Base-by-base conservation (phyloP, 2,329 filamentous ascomycete genomes). In the Aspergillus awamori region DNA sequence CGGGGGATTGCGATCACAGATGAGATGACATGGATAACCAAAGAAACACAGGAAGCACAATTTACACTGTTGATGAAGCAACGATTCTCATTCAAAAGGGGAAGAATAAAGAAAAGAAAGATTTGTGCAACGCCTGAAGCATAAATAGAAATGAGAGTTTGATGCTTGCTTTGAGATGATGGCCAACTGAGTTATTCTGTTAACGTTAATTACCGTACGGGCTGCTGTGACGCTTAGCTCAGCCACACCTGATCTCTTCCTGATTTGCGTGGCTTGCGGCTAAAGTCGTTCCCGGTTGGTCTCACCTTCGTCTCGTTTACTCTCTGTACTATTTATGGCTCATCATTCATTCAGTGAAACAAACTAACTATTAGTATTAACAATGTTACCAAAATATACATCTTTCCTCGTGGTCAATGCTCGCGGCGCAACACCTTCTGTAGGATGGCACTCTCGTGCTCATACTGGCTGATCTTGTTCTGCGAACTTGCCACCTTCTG, bases 401-500 rank as follows among this genome's bases (percentile, higher is more conserved):
- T n/a, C 10, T 30, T 17, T 22, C 41, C 30, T 48, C 55, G 30
- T 39, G 17, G 11, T 69, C 51, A 83, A 64, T 77, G 82, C 69
- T 88, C 83, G 54, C 78, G 77, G 58, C 78, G 77, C 65, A 95
- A 75, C 48, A 91, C 78, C 81, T 89, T 90, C 82, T 94, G 94
- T 78, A 96, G 76, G 43, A 64, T 78, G 1, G 77, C 85, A 76
- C 89, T 91, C 73, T 96, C 88, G 68, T 76, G 81, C 77, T 97
- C 93, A 73, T 89, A 91, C 57, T 78, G 82, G 68, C 87, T 83
- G 62, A 97, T 87, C 80, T 90, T 94, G 56, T 74, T 76, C 80
- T 97, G 93, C 63, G 89, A 88, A n/a, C 74, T 80, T 67, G 87
- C 83, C 62, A 97, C 77, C 80, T 96, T 97, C 0, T 73, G 76